phyloP scores from a whole-genome alignment of 371 early-diverging fungal genomes.

The Ordospora colligata region DNA sequence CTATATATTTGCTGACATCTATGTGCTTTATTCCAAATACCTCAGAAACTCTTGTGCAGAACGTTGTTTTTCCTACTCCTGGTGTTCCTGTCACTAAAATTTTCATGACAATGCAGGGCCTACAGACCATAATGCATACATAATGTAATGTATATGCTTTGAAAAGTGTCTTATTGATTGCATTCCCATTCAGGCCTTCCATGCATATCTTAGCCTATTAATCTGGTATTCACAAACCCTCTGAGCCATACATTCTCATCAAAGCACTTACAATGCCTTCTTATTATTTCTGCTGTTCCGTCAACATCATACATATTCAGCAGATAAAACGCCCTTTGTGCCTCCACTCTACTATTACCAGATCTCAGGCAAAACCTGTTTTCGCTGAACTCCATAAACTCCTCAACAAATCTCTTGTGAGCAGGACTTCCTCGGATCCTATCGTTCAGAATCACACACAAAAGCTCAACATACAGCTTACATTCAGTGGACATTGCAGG shows the following conservation, averaged over 20 bases:
- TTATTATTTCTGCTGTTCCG: conserved; percentile 21
- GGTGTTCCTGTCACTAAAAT: conserved; percentile 93
- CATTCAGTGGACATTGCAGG: not conserved
- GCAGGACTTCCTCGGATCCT: not conserved
- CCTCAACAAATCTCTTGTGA: conserved; percentile 17
- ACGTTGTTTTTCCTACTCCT: conserved; percentile 89
- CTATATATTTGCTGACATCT: conserved; percentile 76
- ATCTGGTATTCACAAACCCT: not conserved
- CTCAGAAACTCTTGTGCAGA: conserved; percentile 69
- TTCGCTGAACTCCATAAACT: conserved; percentile 24
- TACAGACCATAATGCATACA: not conserved
- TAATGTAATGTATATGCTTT: too few relatives aligned
- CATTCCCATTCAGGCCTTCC: too few relatives aligned
- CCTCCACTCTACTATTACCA: conserved; percentile 11
- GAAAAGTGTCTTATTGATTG: too few relatives aligned
- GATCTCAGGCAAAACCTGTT: conserved; percentile 30
- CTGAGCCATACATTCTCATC: not conserved
- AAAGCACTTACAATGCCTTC: not conserved
- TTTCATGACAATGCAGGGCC: conserved; percentile 61
- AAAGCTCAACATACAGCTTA: not conserved
- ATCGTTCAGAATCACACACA: conserved; percentile 41
- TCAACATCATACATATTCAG: conserved; percentile 28
- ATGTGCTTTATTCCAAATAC: conserved; percentile 67
- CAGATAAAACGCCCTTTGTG: conserved; percentile 38
- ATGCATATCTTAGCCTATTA: not conserved